Evolutionary conservation across 2,329 filamentous ascomycete species (phyloP).

Genomic region (Zasmidium cellare): DNA sequence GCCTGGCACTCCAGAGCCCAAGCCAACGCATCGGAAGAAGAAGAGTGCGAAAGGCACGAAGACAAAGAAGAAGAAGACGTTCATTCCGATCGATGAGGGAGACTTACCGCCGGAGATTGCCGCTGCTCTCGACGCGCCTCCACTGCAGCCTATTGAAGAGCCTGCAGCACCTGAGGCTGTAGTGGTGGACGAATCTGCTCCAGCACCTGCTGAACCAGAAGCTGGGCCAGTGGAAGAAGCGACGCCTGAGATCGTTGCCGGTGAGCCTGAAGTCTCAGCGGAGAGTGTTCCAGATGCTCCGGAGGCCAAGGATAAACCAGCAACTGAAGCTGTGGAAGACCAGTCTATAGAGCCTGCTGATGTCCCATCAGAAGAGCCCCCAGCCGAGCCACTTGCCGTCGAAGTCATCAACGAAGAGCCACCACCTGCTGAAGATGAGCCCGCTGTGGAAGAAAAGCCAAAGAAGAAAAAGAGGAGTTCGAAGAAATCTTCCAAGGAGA

Average conservation of each 20-base stretch:
- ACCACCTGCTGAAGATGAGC: neutral
- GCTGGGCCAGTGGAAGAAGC: neutral
- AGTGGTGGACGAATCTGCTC: neutral
- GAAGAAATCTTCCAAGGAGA: constrained; percentile 8
- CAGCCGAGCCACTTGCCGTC: neutral
- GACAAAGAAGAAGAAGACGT: constrained; percentile 25
- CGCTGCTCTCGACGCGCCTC: constrained; percentile 21
- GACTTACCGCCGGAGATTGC: constrained; percentile 26
- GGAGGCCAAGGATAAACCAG: neutral
- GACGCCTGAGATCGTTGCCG: neutral
- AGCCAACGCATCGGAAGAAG: constrained; percentile 27
- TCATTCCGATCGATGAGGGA: constrained; percentile 8
- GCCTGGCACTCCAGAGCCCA: constrained; percentile 29
- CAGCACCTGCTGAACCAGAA: constrained; percentile 1
- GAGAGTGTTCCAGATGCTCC: neutral
- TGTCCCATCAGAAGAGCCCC: neutral
- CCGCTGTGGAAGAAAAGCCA: neutral
- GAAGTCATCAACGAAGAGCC: neutral
- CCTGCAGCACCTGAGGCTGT: neutral
- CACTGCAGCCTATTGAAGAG: too few relatives aligned
- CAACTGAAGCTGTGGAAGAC: neutral
- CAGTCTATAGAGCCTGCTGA: neutral
- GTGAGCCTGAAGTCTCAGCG: neutral
- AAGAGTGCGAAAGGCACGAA: constrained; percentile 24
- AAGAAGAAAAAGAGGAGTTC: constrained; percentile 13